phyloP scores from a whole-genome alignment of 257 asterid species.

The Penstemon newberryi region DNA sequence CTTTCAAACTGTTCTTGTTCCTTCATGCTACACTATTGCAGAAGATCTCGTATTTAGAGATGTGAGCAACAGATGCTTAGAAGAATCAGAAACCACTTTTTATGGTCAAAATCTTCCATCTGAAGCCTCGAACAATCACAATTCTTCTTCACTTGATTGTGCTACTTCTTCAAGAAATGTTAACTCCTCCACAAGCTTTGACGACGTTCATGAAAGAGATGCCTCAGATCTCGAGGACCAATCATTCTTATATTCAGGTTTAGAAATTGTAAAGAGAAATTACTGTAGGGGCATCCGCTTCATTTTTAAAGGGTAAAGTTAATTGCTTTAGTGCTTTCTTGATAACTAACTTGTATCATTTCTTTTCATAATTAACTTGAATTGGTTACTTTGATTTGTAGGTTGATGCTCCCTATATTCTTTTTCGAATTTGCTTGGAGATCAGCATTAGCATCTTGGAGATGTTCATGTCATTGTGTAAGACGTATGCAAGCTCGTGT shows the following conservation, averaged over 20 bases:
- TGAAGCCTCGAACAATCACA: conserved; percentile 29
- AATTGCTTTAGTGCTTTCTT: conserved; percentile 19
- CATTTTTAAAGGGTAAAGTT: conserved; percentile 76
- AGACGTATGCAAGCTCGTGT: conserved; percentile 48
- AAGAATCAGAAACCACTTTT: conserved; percentile 41
- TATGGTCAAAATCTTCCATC: conserved; percentile 36
- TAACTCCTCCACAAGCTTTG: conserved; percentile 33
- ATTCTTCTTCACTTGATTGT: conserved; percentile 32
- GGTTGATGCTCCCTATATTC: conserved; percentile 69
- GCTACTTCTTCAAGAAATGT: conserved; percentile 48
- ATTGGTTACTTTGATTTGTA: conserved; percentile 36
- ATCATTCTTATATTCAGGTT: conserved; percentile 44
- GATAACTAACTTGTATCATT: background rate
- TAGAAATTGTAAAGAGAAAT: conserved; percentile 53
- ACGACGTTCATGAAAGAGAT: conserved; percentile 35
- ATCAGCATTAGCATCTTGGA: conserved; percentile 57
- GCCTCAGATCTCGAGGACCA: conserved; percentile 36
- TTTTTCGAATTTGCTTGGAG: conserved; percentile 59
- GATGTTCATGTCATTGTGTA: conserved; percentile 40
- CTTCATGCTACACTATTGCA: conserved; percentile 38
- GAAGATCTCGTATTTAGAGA: conserved; percentile 65
- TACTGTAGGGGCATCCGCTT: conserved; percentile 54
- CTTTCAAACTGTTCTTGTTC: conserved; percentile 19
- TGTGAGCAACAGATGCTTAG: conserved; percentile 44
- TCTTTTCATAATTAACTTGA: conserved; percentile 11